Percentiles rank a stretch among this genome's conserved stretches.
phyloP scores from a whole-genome alignment of 768 basidiomycete species.

The Lyophyllum shimeji region DNA sequence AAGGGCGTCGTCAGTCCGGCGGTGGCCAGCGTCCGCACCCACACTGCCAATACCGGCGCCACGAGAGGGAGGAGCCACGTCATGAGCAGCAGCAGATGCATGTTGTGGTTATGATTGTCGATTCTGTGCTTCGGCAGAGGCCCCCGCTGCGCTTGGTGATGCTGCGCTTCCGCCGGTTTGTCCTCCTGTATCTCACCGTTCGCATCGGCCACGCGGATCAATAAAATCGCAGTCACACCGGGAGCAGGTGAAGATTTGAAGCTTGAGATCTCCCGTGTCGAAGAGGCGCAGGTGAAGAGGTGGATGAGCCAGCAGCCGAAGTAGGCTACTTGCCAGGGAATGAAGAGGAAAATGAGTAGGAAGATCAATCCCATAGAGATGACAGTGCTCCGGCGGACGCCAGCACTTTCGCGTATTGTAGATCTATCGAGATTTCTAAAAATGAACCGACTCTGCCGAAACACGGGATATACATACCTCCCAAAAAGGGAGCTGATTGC shows the following conservation, averaged over 20 bases:
- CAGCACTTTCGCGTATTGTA: slow-evolving; percentile 28
- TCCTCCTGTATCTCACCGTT: slow-evolving; percentile 16
- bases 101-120: slow-evolving; percentile 48
- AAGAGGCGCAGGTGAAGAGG: slow-evolving; percentile 58
- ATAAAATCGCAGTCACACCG: slow-evolving; percentile 21
- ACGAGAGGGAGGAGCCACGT: slow-evolving; percentile 78
- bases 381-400: slow-evolving; percentile 47
- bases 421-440: neutral
- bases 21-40: slow-evolving; percentile 83
- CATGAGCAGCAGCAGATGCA: slow-evolving; percentile 72
- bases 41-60: slow-evolving; percentile 80
- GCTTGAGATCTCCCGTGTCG: slow-evolving; percentile 19
- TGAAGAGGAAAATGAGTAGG: slow-evolving; percentile 63
- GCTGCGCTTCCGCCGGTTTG: slow-evolving; percentile 7
- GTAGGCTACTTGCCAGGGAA: slow-evolving; percentile 94
- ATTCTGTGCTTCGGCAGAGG: slow-evolving; percentile 9
- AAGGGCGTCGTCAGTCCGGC: slow-evolving; percentile 81
- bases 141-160: slow-evolving; percentile 9
- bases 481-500: slow-evolving; percentile 29
- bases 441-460: neutral
- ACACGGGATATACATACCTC: slow-evolving; percentile 30
- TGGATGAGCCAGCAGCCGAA: slow-evolving; percentile 84
- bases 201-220: slow-evolving; percentile 15
- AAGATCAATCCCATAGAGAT: slow-evolving; percentile 63
- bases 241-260: slow-evolving; percentile 11